Base-by-base conservation (phyloP, 129 eudicot species). In the Centaurea solstitialis region DNA sequence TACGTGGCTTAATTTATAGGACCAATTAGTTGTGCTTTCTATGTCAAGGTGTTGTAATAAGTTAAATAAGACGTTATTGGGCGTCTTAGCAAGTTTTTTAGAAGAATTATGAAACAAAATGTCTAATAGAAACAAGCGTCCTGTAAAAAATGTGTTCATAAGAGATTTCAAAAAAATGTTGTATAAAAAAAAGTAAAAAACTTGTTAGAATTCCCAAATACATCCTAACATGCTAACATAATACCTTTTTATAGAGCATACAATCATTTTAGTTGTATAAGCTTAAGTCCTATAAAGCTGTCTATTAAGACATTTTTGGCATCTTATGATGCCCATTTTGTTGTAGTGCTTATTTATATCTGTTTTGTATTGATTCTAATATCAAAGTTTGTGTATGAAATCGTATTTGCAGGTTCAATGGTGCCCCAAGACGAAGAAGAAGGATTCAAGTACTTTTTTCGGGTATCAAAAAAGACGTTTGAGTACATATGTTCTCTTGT, bases 401-500 rank as follows among this genome's bases (percentile, higher is more conserved):
- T 68, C 5, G 26, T 75, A 24, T 30, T 77, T 87, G 82, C 86
- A 91, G 95, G 77, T 85, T 81, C 91, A 80, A 22, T 61, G 24
- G 85, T 86, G 21, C 97, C 92, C 11, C 30, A 77, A 53, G 92
- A 90, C 45, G 98, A 96, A 68, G 98, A 89, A 71, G 92, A 89
- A 81, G 98, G 88, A 20, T 96, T 96, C 87, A 93, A 90, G 72
- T 88, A 91, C 80, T 96, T 93, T 81, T 96, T 96, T 61, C 92
- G 99, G 50, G 83, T 89, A 20, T 96, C 99, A 9, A 91, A 91
- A 76, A 93, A 81, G 79, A 93, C 97, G 10, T 96, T 96, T 65
- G 93, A 91, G 77, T 91, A 96, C 86, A 96, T 91, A 6, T 91
- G 98, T 72, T 91, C 97, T 7, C 89, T 93, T 59, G 98, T 96